These are phyloP conservation scores for Penicillium rolfsii DNA, from an alignment of 2,329 filamentous ascomycete species.

Conservation along the genomic window DNA sequence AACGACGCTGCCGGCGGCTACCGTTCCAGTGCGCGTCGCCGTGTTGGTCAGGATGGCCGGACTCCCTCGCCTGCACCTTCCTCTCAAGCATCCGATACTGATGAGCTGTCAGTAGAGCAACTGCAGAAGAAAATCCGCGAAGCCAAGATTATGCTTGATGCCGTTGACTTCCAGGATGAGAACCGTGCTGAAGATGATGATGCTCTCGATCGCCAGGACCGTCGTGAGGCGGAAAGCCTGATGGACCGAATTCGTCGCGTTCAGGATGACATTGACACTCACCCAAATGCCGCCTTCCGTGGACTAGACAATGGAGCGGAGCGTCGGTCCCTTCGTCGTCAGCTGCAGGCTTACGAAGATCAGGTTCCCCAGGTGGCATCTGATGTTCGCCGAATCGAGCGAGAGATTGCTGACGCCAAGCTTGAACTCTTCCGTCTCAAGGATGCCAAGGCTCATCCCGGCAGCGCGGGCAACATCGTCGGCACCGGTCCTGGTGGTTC, in stretches of 20 bases:
- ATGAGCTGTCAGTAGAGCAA: slow-evolving; percentile 85
- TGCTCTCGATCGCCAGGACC: slow-evolving; percentile 83
- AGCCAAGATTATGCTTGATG: slow-evolving; percentile 91
- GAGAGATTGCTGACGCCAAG: slow-evolving; percentile 86
- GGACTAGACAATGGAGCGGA: slow-evolving; percentile 85
- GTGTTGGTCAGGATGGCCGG: slow-evolving; percentile 68
- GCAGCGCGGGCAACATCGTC: slow-evolving; percentile 77
- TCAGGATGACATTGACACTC: slow-evolving; percentile 91
- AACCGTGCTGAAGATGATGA: slow-evolving; percentile 89
- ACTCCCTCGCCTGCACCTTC: slow-evolving; percentile 82
- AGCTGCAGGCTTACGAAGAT: slow-evolving; percentile 85
- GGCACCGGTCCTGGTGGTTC: slow-evolving; percentile 89
- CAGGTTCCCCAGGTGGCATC: slow-evolving; percentile 90
- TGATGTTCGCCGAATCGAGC: slow-evolving; percentile 85
- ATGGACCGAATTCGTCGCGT: slow-evolving; percentile 89
- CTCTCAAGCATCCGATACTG: slow-evolving; percentile 63
- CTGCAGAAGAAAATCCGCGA: slow-evolving; percentile 90
- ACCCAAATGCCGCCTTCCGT: slow-evolving; percentile 74
- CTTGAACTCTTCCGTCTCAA: slow-evolving; percentile 90
- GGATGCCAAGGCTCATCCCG: slow-evolving; percentile 89
- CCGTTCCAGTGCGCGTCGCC: slow-evolving; percentile 86
- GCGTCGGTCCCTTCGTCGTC: slow-evolving; percentile 79
- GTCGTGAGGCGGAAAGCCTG: slow-evolving; percentile 88
- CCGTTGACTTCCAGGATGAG: slow-evolving; percentile 95
- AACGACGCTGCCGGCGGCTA: slow-evolving; percentile 93